Percentiles rank a stretch among this genome's conserved stretches.
Conservation (phyloP, 83 land plant species). For the Picea engelmannii region DNA sequence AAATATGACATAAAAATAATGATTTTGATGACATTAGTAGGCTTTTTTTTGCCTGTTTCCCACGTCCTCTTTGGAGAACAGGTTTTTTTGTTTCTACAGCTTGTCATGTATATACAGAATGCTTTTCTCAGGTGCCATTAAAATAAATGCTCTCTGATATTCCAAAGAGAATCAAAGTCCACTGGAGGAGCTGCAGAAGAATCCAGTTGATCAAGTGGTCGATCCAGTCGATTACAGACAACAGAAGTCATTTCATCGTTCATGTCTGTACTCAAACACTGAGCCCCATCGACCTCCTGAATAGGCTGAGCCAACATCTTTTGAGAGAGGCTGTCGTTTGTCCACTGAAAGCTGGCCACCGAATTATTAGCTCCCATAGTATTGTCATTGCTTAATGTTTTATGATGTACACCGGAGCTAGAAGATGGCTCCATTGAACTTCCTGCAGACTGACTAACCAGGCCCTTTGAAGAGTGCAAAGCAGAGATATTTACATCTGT, state of each 20-base stretch:
- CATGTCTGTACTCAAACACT: background rate
- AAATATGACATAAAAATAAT: too few relatives aligned
- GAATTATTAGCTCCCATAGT: background rate
- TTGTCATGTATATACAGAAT: too few relatives aligned
- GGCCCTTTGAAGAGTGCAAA: background rate
- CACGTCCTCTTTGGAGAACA: too few relatives aligned
- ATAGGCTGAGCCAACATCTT: too few relatives aligned
- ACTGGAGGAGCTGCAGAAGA: background rate
- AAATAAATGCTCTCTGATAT: constrained; percentile 11
- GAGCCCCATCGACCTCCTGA: background rate
- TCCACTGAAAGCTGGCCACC: background rate
- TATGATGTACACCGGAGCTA: background rate
- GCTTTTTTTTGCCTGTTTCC: too few relatives aligned
- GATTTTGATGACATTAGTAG: too few relatives aligned
- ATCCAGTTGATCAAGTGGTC: too few relatives aligned
- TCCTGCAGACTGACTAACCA: too few relatives aligned
- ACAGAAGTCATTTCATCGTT: background rate
- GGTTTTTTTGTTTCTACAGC: too few relatives aligned
- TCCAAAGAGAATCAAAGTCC: constrained; percentile 2
- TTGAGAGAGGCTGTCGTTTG: background rate
- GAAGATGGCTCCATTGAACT: background rate
- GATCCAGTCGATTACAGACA: background rate
- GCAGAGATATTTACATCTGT: background rate
- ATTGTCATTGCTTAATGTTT: background rate
- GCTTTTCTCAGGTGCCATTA: background rate